Base-by-base conservation (phyloP, 1,284 basidiomycete genomes). In the Tremellales sp. region DNA sequence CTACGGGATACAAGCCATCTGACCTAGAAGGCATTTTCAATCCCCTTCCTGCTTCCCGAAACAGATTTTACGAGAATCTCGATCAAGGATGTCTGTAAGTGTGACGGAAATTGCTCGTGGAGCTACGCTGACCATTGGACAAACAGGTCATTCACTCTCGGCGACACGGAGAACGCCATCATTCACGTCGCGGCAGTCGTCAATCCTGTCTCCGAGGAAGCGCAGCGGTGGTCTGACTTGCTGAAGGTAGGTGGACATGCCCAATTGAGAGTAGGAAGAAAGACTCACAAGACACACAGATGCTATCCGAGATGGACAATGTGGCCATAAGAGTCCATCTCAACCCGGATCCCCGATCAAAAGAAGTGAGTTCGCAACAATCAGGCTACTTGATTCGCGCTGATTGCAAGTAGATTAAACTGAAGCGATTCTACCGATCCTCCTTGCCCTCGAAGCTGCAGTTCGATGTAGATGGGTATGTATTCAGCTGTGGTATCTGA, bases 361-460 rank as follows among this genome's bases (percentile, higher is more conserved):
- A 62, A 5, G 88, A 95, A 72, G 86, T 88, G 53, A 22, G 76
- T 54, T 6, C 22, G 4, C 33, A 8, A 27, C 16, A 27, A 3
- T 13, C 8, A 27, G 8, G 38, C 22, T 13, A 24, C 28, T 9
- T 31, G 29, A 16, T 27, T 16, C 28, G 22, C n/a, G 18, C 16
- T 25, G 12, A 40, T 25, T 27, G 9, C 34, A 10, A 54, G 13
- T 49, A 91, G 87, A 75, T 97, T 36, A 91, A 92, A 1, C 73
- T 97, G 34, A 95, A 94, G 71, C 80, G 86, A n/a, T 98, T 97
- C 75, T 97, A 95, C 68, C 84, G 88, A 3, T 89, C 84, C 61
- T 83, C 82, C 40, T 73, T 92, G 2, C 71, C 78, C 1, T 75
- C 81, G 10, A 66, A 72, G 5, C 73, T 87, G 5, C 50, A 68